Percentiles rank a stretch among this genome's conserved stretches.
Evolutionary conservation across 805 yeast genomes (phyloP).

Genomic region (Hyphopichia homilentoma): DNA sequence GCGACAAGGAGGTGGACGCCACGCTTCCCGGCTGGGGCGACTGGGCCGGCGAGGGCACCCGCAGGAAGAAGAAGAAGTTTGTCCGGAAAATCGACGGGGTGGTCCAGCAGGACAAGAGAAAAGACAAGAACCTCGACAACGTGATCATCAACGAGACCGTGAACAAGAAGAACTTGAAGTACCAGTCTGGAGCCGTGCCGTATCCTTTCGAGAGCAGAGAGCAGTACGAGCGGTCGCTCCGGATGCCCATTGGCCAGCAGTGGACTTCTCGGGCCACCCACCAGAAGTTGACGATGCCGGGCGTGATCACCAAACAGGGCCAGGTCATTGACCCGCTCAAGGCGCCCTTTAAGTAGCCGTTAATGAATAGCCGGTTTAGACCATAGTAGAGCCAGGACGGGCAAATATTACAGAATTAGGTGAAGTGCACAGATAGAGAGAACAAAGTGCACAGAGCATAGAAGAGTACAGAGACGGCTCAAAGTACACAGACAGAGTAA

Average conservation of each 20-base stretch:
- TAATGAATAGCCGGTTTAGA: no score
- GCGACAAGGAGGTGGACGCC: conserved; percentile 78
- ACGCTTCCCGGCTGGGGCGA: conserved; percentile 98
- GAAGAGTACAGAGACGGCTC: no score
- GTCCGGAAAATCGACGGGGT: conserved; percentile 76
- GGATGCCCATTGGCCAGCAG: conserved; percentile 97
- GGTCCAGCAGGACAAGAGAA: conserved; percentile 64
- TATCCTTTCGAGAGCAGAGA: conserved; percentile 91
- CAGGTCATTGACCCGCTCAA: conserved; percentile 86
- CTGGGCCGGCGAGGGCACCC: conserved; percentile 72
- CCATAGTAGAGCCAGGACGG: no score
- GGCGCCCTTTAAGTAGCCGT: conserved; percentile 63
- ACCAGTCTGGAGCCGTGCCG: conserved; percentile 87
- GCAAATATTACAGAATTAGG: no score
- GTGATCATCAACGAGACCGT: conserved; percentile 88
- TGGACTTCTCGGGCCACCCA: conserved; percentile 89
- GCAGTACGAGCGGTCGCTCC: conserved; percentile 89
- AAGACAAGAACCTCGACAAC: conserved; percentile 69
- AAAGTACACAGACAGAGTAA: no score
- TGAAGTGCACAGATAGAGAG: no score
- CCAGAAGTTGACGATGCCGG: conserved; percentile 85
- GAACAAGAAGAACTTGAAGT: conserved; percentile 80
- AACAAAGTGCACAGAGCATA: no score
- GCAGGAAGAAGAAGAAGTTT: conserved; percentile 48
- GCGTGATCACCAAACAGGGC: conserved; percentile 83